Evolutionary conservation across 305 asterid genomes (phyloP).

Genomic region (Fraxinus paxiana): DNA sequence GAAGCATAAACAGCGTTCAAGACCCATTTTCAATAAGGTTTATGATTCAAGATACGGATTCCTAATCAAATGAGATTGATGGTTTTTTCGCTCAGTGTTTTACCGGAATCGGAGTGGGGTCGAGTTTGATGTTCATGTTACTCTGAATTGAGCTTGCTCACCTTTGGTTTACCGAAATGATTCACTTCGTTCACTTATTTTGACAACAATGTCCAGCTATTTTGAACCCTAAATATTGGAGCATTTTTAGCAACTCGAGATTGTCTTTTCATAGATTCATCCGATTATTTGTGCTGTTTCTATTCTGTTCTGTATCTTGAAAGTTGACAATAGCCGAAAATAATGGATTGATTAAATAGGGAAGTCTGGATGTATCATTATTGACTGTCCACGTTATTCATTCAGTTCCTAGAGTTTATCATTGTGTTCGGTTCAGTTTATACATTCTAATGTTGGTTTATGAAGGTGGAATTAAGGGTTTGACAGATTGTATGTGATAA

Average conservation of each 20-base stretch:
- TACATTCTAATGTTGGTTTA: not conserved
- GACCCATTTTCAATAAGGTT: not conserved
- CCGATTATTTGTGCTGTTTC: not conserved
- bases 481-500: slow-evolving; percentile 2
- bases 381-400: not conserved
- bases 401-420: not conserved
- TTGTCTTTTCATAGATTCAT: not conserved
- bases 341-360: not conserved
- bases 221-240: not conserved
- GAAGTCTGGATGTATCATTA: not conserved
- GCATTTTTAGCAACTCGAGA: slow-evolving; percentile 2
- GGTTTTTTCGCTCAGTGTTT: slow-evolving; percentile 5
- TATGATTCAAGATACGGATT: not conserved
- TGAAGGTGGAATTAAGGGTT: not conserved
- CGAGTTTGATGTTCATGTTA: slow-evolving; percentile 4
- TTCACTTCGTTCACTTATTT: not conserved
- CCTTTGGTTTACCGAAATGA: not conserved
- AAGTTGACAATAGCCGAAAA: not conserved
- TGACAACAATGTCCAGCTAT: slow-evolving; percentile 1
- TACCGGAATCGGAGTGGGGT: not conserved
- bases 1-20: not conserved
- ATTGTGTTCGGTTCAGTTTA: not conserved
- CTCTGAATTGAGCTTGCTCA: slow-evolving; percentile 20
- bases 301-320: not conserved
- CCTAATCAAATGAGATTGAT: not conserved